These are phyloP conservation scores for Fusarium sp. DNA, from an alignment of 2,329 filamentous ascomycete genomes.

Conservation along the genomic window DNA sequence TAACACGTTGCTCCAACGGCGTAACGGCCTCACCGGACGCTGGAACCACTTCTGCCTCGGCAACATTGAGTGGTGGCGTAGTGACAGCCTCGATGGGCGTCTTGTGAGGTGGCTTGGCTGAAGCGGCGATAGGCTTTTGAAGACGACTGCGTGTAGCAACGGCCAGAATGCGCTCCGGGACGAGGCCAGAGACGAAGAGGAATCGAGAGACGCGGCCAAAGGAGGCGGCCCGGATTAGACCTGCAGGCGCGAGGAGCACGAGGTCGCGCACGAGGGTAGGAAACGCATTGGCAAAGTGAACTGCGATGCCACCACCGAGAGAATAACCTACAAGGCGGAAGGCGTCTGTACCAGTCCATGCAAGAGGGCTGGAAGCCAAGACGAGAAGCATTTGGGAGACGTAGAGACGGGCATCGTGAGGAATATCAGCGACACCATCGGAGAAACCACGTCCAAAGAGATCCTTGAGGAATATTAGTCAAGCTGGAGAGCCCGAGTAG, in stretches of 20 bases:
- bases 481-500: slow-evolving; percentile 3
- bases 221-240: slow-evolving; percentile 70
- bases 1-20: slow-evolving; percentile 58
- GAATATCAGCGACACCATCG: slow-evolving; percentile 71
- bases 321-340: slow-evolving; percentile 83
- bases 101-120: slow-evolving; percentile 38
- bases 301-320: slow-evolving; percentile 81
- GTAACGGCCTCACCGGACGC: slow-evolving; percentile 41
- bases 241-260: slow-evolving; percentile 81
- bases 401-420: slow-evolving; percentile 80
- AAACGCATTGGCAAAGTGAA: slow-evolving; percentile 78
- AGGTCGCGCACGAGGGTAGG: slow-evolving; percentile 75
- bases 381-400: slow-evolving; percentile 76
- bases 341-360: slow-evolving; percentile 68
- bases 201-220: slow-evolving; percentile 61
- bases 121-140: slow-evolving; percentile 59
- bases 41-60: slow-evolving; percentile 54
- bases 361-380: slow-evolving; percentile 73
- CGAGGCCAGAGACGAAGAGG: slow-evolving; percentile 63
- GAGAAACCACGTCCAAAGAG: slow-evolving; percentile 76
- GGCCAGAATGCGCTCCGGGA: slow-evolving; percentile 63
- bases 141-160: slow-evolving; percentile 60
- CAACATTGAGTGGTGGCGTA: slow-evolving; percentile 48
- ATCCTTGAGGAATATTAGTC: slow-evolving; percentile 55
- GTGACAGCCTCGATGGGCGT: slow-evolving; percentile 38